phyloP scores from a whole-genome alignment of 345 rosid genomes.

The Sisymbrium altissimum region DNA sequence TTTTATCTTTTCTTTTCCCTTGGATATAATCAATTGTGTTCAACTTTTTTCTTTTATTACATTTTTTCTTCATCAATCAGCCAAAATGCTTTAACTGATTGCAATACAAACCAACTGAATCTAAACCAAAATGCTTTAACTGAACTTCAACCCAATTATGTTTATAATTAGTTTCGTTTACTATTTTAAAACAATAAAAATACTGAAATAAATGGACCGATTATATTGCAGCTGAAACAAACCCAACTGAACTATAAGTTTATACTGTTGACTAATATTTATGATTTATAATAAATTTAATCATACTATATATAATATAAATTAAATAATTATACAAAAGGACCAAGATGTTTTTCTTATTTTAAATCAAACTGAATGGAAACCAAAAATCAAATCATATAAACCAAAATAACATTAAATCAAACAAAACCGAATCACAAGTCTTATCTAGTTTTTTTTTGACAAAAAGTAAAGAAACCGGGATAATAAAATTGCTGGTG shows the following conservation, averaged over 20 bases:
- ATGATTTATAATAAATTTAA: not conserved
- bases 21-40: too few species aligned
- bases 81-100: not conserved
- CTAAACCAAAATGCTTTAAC: not conserved
- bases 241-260: not conserved
- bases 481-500: too few species aligned
- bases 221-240: too few species aligned
- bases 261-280: not conserved
- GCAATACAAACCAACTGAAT: not conserved
- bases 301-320: not conserved
- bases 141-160: not conserved
- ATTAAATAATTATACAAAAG: not conserved
- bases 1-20: not conserved
- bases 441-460: not conserved
- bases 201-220: not conserved
- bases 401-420: not conserved
- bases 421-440: not conserved
- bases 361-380: not conserved
- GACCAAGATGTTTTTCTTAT: not conserved
- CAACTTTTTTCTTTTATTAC: too few species aligned
- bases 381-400: not conserved
- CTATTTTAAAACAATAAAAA: not conserved
- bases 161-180: not conserved
- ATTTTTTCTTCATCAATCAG: not conserved
- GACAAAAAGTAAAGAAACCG: too few species aligned